Base-by-base conservation (phyloP, 495 filamentous ascomycete species). In the Penicillium cosmopolitanum region DNA sequence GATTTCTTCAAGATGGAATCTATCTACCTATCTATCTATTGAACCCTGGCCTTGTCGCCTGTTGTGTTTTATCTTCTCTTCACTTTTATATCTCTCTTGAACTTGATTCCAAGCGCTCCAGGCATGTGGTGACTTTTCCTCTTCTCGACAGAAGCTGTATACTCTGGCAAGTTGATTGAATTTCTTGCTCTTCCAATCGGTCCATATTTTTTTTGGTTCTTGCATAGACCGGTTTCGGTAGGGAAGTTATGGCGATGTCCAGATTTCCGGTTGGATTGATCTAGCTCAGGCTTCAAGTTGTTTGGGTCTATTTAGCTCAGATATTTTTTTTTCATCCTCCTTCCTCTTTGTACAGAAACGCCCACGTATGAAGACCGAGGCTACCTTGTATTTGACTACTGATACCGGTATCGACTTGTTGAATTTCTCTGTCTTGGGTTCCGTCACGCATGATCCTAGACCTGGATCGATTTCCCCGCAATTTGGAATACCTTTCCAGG, bases 81-180 rank as follows among this genome's bases (percentile, higher is more conserved):
- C 66, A 65, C n/a, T 18, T 44, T 19, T 44, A 16, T 44, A 44
- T 44, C 42, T 44, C 3, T 8, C 16, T 44, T 44, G 42, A 19
- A 44, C 42, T 44, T 56, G 50, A 51, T 23, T 55, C 50, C 40
- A 33, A 64, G 64, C 58, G 58, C 42, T 60, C 57, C 33, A 43
- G 63, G 64, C 64, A 63, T 66, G 46, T 57, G 47, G 57, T 50
- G 42, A 54, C 53, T 55, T 46, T 57, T 61, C 43, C n/a, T 46
- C 63, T 66, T 53, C 58, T 56, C n/a, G 16, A 16, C 16, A 4
- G 16, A 18, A n/a, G 13, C n/a, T 59, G 40, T 61, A 40, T 43
- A 54, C 42, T 55, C 35, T 47, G 61, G 44, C 28, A 42, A 63
- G 47, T 57, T 23, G 50, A 50, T 54, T 44, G 19, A 50, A 42